Conservation (phyloP, 1,284 basidiomycete species). For the Boletus sp. region DNA sequence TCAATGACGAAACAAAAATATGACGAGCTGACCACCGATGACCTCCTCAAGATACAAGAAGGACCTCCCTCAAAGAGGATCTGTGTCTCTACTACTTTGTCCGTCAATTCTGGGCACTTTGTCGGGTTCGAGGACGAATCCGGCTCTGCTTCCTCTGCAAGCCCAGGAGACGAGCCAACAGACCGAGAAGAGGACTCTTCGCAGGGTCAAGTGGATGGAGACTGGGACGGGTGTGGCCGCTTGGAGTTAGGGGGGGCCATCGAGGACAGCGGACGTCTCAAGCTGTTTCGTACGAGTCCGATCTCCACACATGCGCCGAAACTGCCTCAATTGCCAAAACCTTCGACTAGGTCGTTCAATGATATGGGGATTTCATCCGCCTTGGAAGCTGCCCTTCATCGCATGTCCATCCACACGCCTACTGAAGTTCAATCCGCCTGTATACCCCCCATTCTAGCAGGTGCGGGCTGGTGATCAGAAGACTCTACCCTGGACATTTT, state of each 20-base stretch:
- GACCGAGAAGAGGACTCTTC: slow-evolving; percentile 10
- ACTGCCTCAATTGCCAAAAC: background rate
- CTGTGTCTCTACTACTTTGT: slow-evolving; percentile 5
- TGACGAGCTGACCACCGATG: slow-evolving; percentile 32
- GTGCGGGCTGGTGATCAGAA: slow-evolving; percentile 40
- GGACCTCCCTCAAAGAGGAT: slow-evolving; percentile 23
- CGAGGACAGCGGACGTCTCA: slow-evolving; percentile 20
- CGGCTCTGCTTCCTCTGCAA: slow-evolving; percentile 7
- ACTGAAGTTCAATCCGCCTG: slow-evolving; percentile 91
- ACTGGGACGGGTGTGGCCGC: background rate
- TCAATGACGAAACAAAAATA: slow-evolving; percentile 29
- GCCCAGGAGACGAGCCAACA: slow-evolving; percentile 6
- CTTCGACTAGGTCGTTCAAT: slow-evolving; percentile 45
- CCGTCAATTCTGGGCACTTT: background rate
- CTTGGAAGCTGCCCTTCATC: slow-evolving; percentile 66
- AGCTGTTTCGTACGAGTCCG: slow-evolving; percentile 5
- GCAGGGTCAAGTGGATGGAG: slow-evolving; percentile 1
- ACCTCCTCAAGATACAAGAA: slow-evolving; percentile 33
- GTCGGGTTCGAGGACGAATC: slow-evolving; percentile 1
- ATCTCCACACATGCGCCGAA: background rate
- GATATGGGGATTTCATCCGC: slow-evolving; percentile 73
- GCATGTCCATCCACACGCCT: slow-evolving; percentile 83
- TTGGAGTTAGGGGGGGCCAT: background rate
- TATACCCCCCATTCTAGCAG: slow-evolving; percentile 81
- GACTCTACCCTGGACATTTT: background rate